Percentiles rank a stretch among this genome's conserved stretches.
Evolutionary conservation across 768 basidiomycete species (phyloP).

Genomic region (Russula emetica): DNA sequence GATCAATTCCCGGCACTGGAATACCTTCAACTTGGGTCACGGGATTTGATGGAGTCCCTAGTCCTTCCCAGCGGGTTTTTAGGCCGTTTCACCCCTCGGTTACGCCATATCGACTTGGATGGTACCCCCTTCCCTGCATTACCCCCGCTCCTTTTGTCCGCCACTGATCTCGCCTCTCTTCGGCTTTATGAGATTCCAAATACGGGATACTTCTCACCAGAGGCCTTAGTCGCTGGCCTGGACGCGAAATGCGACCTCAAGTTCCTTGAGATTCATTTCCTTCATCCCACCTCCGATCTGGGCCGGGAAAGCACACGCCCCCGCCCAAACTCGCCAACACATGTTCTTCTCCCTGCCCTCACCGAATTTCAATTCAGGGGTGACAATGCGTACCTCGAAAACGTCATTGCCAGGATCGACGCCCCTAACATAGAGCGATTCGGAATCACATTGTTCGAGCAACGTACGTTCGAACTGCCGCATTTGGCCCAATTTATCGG

Average conservation of each 20-base stretch:
- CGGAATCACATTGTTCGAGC: constrained; percentile 8
- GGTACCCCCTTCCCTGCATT: constrained; percentile 16
- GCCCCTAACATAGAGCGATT: constrained; percentile 11
- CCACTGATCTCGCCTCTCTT: constrained; percentile 12
- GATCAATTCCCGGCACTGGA: constrained; percentile 1
- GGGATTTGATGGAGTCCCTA: constrained; percentile 5
- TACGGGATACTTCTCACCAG: constrained; percentile 14
- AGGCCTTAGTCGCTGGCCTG: constrained; percentile 13
- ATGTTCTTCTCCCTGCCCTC: constrained; percentile 1
- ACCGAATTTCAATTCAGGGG: constrained; percentile 16
- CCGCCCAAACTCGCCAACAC: background rate
- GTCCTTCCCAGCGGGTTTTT: constrained; percentile 15
- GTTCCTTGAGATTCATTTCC: constrained; percentile 2
- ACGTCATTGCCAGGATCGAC: constrained; percentile 9
- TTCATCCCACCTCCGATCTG: background rate
- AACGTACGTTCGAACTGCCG: constrained; percentile 6
- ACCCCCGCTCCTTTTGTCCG: constrained; percentile 11
- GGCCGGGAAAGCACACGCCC: background rate
- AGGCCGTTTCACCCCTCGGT: constrained; percentile 9
- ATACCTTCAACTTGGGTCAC: constrained; percentile 8
- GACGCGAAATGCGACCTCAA: constrained; percentile 6
- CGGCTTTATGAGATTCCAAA: constrained; percentile 13
- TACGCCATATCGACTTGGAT: constrained; percentile 8
- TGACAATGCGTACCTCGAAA: constrained; percentile 14
- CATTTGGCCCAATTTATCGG: constrained; percentile 10